A percentile compares a stretch with the other conserved stretches of the same genome.
Conservation (phyloP, 73 alveolate genomes). For the Tetrahymena elliotti region DNA sequence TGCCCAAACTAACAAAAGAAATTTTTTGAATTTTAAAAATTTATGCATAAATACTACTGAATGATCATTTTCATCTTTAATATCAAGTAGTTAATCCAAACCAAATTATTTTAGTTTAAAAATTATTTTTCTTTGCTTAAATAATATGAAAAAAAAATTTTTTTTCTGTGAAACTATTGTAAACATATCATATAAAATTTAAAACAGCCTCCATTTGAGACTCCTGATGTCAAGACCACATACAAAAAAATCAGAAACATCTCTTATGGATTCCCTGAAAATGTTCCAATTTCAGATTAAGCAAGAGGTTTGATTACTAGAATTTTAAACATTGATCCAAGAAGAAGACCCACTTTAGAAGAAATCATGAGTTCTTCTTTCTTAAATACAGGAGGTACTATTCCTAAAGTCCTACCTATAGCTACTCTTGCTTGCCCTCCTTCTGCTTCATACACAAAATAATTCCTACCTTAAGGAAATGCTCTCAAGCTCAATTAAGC, state of each 20-base stretch:
- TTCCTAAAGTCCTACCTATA: conserved; percentile 91
- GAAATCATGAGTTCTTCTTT: conserved; percentile 50
- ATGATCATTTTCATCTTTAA: too few relatives aligned
- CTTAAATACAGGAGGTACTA: conserved; percentile 55
- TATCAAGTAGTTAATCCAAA: too few relatives aligned
- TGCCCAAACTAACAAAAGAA: too few relatives aligned
- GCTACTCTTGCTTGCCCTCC: conserved; percentile 93
- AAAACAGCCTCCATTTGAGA: conserved; percentile 82
- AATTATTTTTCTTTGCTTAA: too few relatives aligned
- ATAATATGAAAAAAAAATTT: background rate
- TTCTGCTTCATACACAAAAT: conserved; percentile 72
- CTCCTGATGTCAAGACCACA: conserved; percentile 84
- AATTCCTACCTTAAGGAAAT: conserved; percentile 58
- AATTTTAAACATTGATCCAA: conserved; percentile 78
- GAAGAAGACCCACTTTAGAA: conserved; percentile 45
- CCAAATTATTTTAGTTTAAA: too few relatives aligned
- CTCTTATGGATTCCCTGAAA: conserved; percentile 83
- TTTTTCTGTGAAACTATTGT: background rate
- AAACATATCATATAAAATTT: background rate
- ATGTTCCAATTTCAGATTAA: conserved; percentile 77
- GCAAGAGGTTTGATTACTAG: conserved; percentile 79
- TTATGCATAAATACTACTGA: too few relatives aligned
- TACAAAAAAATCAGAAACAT: conserved; percentile 80
- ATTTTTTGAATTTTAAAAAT: too few relatives aligned
- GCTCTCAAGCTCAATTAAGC: background rate